A percentile compares a stretch with the other conserved stretches of the same genome.
These are phyloP conservation scores for Lentinula novae-zelandiae DNA, from an alignment of 1,284 basidiomycete species.

Conservation along the genomic window DNA sequence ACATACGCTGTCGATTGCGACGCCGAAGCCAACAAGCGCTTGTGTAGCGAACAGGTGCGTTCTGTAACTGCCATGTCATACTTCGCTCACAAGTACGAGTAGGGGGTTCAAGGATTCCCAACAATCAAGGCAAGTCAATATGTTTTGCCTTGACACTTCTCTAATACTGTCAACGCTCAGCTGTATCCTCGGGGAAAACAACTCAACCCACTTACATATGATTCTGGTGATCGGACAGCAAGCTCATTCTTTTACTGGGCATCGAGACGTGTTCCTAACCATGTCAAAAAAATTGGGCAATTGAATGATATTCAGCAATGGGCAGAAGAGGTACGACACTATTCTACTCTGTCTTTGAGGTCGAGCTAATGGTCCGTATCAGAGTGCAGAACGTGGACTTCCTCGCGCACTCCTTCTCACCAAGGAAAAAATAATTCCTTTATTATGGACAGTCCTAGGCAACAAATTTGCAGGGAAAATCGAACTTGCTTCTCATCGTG, in stretches of 20 bases:
- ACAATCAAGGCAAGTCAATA: slow-evolving; percentile 67
- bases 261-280: slow-evolving; percentile 67
- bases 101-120: slow-evolving; percentile 90
- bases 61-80: slow-evolving; percentile 9
- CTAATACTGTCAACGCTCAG: slow-evolving; percentile 27
- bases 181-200: slow-evolving; percentile 74
- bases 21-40: slow-evolving; percentile 71
- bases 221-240: slow-evolving; percentile 68
- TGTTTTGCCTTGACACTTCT: not conserved
- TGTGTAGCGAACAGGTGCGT: slow-evolving; percentile 76
- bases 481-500: slow-evolving; percentile 65
- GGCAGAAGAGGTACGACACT: slow-evolving; percentile 50
- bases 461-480: slow-evolving; percentile 71
- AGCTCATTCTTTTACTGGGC: slow-evolving; percentile 78
- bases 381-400: slow-evolving; percentile 41
- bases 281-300: slow-evolving; percentile 61
- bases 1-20: slow-evolving; percentile 93
- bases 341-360: not conserved
- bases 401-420: slow-evolving; percentile 74
- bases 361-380: not conserved
- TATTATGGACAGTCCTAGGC: slow-evolving; percentile 83
- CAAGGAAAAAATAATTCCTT: slow-evolving; percentile 73
- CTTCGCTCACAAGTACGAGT: not conserved
- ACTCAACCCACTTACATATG: slow-evolving; percentile 65
- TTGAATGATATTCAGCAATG: slow-evolving; percentile 58